phyloP scores from a whole-genome alignment of 176 grass and related monocot genomes.

The Cenchrus fungigraminus region DNA sequence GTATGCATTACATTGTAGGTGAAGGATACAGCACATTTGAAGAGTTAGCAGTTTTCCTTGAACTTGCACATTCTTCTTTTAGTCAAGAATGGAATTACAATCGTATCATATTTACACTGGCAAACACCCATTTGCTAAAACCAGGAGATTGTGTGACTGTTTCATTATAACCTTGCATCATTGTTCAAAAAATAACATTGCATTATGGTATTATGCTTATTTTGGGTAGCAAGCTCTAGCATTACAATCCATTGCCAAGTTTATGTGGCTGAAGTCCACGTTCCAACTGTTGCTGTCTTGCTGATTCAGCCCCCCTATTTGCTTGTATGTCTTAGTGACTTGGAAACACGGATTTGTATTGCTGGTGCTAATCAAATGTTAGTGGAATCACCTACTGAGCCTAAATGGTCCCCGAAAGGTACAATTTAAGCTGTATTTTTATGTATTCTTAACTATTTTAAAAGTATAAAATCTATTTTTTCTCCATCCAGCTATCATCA shows the following conservation, averaged over 20 bases:
- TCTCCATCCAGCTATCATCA: no score
- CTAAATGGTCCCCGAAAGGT: conserved; percentile 97
- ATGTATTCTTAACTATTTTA: no score
- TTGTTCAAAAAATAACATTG: no score
- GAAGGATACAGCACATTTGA: conserved; percentile 18
- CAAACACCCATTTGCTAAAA: not conserved
- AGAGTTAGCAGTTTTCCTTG: not conserved
- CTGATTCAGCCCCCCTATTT: not conserved
- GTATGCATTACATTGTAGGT: not conserved
- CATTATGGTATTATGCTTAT: no score
- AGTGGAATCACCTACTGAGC: conserved; percentile 82
- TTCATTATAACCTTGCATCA: not conserved
- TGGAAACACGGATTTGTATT: conserved; percentile 66
- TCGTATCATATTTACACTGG: not conserved
- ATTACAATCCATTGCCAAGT: no score
- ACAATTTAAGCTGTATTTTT: conserved; percentile 14
- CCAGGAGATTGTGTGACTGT: not conserved
- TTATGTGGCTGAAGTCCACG: not conserved
- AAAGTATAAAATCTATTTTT: no score
- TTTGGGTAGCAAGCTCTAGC: not conserved
- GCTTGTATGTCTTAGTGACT: conserved; percentile 59
- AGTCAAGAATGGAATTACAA: no score
- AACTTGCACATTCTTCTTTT: not conserved
- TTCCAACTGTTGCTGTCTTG: not conserved
- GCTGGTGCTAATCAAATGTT: conserved; percentile 68